phyloP scores from a whole-genome alignment of 1,139 yeast species.

The Sugiyamaella paludigena region DNA sequence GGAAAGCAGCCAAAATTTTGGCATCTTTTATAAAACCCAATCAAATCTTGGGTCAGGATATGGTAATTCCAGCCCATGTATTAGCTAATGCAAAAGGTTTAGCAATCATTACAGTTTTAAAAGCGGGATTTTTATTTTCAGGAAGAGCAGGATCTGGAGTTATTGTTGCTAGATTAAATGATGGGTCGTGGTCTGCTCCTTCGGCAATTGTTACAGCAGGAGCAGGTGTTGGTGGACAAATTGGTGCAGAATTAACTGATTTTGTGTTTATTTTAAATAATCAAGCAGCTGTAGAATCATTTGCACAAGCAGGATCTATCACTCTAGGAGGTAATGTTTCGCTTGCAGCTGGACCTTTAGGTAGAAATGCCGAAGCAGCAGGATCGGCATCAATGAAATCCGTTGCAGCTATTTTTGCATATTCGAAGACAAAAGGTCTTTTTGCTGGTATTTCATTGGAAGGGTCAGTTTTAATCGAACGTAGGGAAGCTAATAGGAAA shows the following conservation, averaged over 20 bases:
- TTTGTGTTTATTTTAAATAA: constrained; percentile 90
- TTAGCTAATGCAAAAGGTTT: constrained; percentile 89
- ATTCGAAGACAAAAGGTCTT: constrained; percentile 93
- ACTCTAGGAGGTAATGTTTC: constrained; percentile 95
- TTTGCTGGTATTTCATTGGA: constrained; percentile 97
- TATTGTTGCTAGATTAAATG: constrained; percentile 88
- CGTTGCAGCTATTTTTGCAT: constrained; percentile 89
- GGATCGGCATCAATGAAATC: constrained; percentile 88
- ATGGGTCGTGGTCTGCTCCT: constrained; percentile 97
- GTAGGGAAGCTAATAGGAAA: constrained; percentile 94
- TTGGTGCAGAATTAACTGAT: constrained; percentile 95
- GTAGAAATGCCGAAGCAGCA: constrained; percentile 97
- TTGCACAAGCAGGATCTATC: constrained; percentile 90
- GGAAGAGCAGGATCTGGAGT: constrained; percentile 98
- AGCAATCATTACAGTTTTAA: constrained; percentile 87
- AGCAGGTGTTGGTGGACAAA: constrained; percentile 98
- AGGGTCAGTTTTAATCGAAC: constrained; percentile 91
- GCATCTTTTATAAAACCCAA: constrained; percentile 94
- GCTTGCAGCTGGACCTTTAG: constrained; percentile 97
- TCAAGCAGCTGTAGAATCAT: constrained; percentile 85
- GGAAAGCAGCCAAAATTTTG: constrained; percentile 93
- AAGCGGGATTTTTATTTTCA: constrained; percentile 93
- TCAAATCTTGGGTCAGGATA: constrained; percentile 85
- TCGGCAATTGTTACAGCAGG: constrained; percentile 95
- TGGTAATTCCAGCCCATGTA: constrained; percentile 83